Evolutionary conservation across 1,284 basidiomycete species (phyloP).

Genomic region (Apiotrichum siamense): DNA sequence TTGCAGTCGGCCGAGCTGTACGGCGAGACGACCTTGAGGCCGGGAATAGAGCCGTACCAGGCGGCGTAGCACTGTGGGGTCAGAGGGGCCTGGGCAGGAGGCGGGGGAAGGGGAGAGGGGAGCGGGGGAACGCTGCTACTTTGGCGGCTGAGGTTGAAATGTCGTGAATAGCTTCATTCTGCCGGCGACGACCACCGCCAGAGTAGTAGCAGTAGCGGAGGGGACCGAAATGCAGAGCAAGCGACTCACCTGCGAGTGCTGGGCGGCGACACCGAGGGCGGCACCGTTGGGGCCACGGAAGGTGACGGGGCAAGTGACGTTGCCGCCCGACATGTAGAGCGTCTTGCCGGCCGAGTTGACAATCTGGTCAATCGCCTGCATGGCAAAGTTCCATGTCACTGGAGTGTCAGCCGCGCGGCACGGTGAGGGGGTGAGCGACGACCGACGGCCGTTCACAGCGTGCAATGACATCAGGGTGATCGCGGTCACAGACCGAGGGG

Average conservation of each 20-base stretch:
- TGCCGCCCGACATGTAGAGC: conserved; percentile 99
- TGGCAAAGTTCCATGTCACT: conserved; percentile 48
- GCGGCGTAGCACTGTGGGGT: conserved; percentile 71
- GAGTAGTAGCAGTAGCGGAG: no score
- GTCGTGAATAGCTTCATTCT: no score
- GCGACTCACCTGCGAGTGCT: conserved; percentile 58
- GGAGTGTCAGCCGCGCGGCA: conserved; percentile 3
- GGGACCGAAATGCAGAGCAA: no score
- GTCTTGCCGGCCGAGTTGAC: conserved; percentile 99
- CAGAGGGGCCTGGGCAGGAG: background rate
- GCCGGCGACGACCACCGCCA: no score
- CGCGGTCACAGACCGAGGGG: no score
- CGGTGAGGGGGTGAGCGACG: no score
- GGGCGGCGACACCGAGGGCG: conserved; percentile 88
- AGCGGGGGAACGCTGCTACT: no score
- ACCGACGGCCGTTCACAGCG: no score
- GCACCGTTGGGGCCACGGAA: conserved; percentile 99
- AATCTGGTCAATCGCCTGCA: conserved; percentile 94
- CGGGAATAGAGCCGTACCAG: conserved; percentile 95
- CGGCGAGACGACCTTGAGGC: conserved; percentile 94
- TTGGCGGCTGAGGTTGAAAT: no score
- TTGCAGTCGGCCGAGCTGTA: conserved; percentile 98
- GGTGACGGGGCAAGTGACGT: conserved; percentile 93
- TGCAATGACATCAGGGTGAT: no score
- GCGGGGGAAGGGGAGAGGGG: background rate